A percentile compares a stretch with the other conserved stretches of the same genome.
Conservation (phyloP, 805 yeast species). For the Myxozyma nipponensis region DNA sequence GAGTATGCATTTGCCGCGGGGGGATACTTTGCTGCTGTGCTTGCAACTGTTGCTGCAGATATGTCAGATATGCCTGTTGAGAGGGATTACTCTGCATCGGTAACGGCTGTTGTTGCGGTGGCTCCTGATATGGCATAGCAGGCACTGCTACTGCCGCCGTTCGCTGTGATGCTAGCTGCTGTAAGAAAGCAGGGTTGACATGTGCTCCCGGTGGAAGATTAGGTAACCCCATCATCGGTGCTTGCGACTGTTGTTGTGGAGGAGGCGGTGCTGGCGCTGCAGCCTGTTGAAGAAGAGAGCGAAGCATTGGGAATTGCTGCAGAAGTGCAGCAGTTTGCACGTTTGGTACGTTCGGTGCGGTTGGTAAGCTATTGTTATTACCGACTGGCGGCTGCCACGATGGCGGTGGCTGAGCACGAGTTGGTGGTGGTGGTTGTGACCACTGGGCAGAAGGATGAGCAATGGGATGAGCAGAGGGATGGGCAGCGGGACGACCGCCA, state of each 20-base stretch:
- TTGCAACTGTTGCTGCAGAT: slow-evolving; percentile 15
- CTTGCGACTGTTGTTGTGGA: neutral
- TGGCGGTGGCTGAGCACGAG: neutral
- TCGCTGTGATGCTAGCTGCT: slow-evolving; percentile 4
- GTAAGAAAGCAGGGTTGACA: slow-evolving; percentile 25
- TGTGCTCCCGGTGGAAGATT: slow-evolving; percentile 25
- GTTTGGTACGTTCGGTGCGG: neutral
- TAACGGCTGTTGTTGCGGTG: neutral
- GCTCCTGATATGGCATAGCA: slow-evolving; percentile 2
- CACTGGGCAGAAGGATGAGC: neutral
- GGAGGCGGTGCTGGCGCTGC: neutral
- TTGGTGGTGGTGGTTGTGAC: neutral
- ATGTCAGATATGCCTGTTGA: slow-evolving; percentile 1
- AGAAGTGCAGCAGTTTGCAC: slow-evolving; percentile 3
- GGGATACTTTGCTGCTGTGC: slow-evolving; percentile 3
- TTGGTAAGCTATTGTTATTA: neutral
- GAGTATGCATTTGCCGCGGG: slow-evolving; percentile 9
- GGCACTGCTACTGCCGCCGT: no score
- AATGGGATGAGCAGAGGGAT: neutral
- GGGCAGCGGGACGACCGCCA: neutral
- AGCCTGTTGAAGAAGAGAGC: neutral
- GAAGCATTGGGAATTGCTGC: slow-evolving; percentile 4
- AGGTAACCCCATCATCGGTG: slow-evolving; percentile 8
- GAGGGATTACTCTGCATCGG: neutral
- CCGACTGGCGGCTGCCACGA: neutral